Percentiles rank a stretch among this genome's conserved stretches.
Evolutionary conservation across 2,329 filamentous ascomycete species (phyloP).

Genomic region (Colletotrichum nymphaeae): DNA sequence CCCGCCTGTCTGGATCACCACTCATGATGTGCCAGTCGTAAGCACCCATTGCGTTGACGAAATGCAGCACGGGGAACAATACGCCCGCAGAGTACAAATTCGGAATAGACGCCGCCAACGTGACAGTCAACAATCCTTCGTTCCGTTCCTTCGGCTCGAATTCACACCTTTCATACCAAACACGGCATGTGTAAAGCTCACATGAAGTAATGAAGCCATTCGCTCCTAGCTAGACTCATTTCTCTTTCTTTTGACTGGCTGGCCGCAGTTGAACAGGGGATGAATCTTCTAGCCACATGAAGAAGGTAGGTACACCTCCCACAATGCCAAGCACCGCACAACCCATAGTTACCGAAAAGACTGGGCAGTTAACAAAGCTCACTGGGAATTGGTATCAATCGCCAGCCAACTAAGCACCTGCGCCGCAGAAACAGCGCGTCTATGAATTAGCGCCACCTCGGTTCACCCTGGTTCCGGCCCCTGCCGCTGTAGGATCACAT

Average conservation of each 20-base stretch:
- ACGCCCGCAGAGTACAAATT: not conserved
- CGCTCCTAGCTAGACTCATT: not conserved
- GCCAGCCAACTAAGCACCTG: not conserved
- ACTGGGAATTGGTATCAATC: not conserved
- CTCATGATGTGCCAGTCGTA: not conserved
- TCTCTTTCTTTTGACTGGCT: not conserved
- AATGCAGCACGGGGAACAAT: not conserved
- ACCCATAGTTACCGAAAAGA: not conserved
- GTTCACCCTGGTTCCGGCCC: not conserved
- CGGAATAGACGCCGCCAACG: not conserved
- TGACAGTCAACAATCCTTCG: slow-evolving; percentile 5
- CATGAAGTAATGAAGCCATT: not conserved
- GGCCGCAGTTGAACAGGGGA: not conserved
- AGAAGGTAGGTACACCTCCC: slow-evolving; percentile 7
- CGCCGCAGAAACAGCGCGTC: not conserved
- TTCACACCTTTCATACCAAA: slow-evolving; percentile 2
- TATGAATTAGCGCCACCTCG: not conserved
- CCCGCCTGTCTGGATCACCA: not conserved
- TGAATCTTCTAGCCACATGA: slow-evolving; percentile 1
- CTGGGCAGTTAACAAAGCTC: not conserved
- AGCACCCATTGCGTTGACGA: not conserved
- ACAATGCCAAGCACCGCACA: not conserved
- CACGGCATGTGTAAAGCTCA: not conserved
- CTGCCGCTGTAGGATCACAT: not conserved
- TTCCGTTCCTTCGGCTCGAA: slow-evolving; percentile 1